Evolutionary conservation across 176 grass and related monocot genomes (phyloP).

Genomic region (Musa beccarii): DNA sequence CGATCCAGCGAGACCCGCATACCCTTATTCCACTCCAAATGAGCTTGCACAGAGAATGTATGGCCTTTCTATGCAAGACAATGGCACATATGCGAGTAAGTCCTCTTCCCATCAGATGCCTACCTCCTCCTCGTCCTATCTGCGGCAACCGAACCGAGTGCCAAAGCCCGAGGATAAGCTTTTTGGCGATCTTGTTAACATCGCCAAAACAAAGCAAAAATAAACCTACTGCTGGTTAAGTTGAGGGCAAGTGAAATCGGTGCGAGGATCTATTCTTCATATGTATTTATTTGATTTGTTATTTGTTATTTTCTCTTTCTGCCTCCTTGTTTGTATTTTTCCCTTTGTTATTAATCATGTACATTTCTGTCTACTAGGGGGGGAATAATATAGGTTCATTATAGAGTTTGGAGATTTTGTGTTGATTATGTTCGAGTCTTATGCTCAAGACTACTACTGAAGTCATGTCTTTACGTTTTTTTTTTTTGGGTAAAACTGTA

Average conservation of each 20-base stretch:
- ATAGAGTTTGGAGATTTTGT: not conserved
- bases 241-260: not conserved
- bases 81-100: constrained; percentile 10
- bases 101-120: constrained; percentile 20
- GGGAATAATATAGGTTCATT: not conserved
- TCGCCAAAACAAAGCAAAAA: constrained; percentile 81
- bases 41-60: constrained; percentile 69
- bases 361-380: not conserved
- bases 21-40: constrained; percentile 50
- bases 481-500: no score
- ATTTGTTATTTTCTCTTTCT: not conserved
- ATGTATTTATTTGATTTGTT: not conserved
- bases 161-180: constrained; percentile 55
- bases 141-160: constrained; percentile 42
- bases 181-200: constrained; percentile 81
- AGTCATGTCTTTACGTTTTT: no score
- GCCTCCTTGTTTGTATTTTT: not conserved
- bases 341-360: not conserved
- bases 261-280: not conserved
- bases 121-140: constrained; percentile 11
- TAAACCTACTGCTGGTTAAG: constrained; percentile 33
- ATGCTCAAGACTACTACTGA: not conserved
- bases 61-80: constrained; percentile 41
- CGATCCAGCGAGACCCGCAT: constrained; percentile 35
- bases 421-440: not conserved